Percentiles rank a stretch among this genome's conserved stretches.
Evolutionary conservation across 1,284 basidiomycete genomes (phyloP).

Genomic region (Ceratorhiza oryzae-sativae): DNA sequence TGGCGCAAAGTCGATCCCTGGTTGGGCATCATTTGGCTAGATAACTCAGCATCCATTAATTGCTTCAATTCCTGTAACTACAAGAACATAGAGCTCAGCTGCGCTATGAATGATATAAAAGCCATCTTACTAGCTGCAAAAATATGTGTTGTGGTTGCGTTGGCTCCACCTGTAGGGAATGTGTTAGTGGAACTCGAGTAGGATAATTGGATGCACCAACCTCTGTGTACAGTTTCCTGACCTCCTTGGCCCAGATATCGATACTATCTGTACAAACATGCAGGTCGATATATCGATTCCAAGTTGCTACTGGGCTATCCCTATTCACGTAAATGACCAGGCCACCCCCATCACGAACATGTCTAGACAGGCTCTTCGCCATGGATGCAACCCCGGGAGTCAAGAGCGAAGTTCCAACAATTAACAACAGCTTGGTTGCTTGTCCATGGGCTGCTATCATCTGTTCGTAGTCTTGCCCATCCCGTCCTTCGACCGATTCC

Average conservation of each 20-base stretch:
- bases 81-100: no score
- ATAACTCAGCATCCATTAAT: no score
- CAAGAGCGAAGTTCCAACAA: conserved; percentile 5
- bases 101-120: no score
- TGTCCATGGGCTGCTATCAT: background rate
- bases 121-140: no score
- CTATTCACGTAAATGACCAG: conserved; percentile 11
- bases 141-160: no score
- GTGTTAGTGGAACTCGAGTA: background rate
- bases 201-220: background rate
- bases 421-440: background rate
- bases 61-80: no score
- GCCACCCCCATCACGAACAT: background rate
- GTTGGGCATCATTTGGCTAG: no score
- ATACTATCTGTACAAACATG: conserved; percentile 4
- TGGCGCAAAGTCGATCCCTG: no score
- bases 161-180: background rate
- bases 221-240: background rate
- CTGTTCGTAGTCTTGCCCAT: background rate
- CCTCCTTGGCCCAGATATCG: background rate
- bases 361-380: background rate
- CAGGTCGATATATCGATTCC: background rate
- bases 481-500: background rate
- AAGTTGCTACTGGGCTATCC: background rate
- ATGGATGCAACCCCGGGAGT: background rate